Percentiles rank a stretch among this genome's conserved stretches.
Conservation (phyloP, 2,329 filamentous ascomycete species). For the Coniochaeta prunicola region DNA sequence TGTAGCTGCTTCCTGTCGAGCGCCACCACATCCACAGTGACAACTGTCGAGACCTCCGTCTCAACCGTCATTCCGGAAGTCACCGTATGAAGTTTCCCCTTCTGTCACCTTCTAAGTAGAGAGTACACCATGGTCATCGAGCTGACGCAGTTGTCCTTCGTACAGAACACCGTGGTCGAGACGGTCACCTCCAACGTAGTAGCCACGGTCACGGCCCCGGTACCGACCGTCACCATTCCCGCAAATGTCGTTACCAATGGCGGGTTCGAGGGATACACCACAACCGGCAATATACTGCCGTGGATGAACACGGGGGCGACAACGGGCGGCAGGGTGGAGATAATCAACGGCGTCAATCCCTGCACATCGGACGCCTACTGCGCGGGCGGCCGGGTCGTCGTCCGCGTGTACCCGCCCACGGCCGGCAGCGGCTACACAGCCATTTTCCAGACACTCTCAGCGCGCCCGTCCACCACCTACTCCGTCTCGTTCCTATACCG, state of each 20-base stretch:
- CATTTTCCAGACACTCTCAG: constrained; percentile 7
- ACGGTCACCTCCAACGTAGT: constrained; percentile 6
- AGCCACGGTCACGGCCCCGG: constrained; percentile 5
- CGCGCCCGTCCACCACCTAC: constrained; percentile 10
- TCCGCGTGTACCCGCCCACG: constrained; percentile 10
- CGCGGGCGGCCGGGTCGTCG: constrained; percentile 8
- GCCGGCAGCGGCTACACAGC: constrained; percentile 1
- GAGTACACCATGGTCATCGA: too few species aligned
- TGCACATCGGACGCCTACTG: constrained; percentile 5
- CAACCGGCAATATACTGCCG: constrained; percentile 8
- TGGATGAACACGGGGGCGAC: constrained; percentile 5
- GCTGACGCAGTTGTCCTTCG: not conserved
- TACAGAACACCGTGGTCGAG: not conserved
- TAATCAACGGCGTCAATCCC: constrained; percentile 8
- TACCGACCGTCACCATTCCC: constrained; percentile 6
- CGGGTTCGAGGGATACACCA: constrained; percentile 9
- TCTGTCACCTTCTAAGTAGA: too few species aligned
- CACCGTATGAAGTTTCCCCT: too few species aligned
- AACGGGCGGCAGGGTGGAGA: constrained; percentile 6
- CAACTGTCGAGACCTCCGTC: constrained; percentile 5
- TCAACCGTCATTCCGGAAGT: constrained; percentile 7
- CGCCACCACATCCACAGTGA: constrained; percentile 11
- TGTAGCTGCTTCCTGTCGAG: constrained; percentile 14
- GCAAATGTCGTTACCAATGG: constrained; percentile 9
- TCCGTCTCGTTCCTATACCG: constrained; percentile 10